Conservation (phyloP, 148 eudicot genomes). For the Salicornia ramosissima region DNA sequence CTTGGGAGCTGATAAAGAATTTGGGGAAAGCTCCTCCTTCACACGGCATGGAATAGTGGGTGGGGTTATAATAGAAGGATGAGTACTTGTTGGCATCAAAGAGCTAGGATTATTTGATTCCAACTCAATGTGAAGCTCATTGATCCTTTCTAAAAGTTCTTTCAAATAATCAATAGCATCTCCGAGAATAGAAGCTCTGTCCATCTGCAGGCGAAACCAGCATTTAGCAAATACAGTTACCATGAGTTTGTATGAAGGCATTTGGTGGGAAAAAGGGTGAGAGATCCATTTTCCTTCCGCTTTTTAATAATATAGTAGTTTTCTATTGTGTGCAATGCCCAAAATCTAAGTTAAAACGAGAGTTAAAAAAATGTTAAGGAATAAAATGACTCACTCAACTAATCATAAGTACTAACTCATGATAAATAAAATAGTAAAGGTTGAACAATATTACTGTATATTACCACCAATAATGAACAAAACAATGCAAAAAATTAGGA, state of each 20-base stretch:
- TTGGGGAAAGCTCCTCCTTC: slow-evolving; percentile 58
- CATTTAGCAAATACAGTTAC: slow-evolving; percentile 1
- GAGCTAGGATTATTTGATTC: slow-evolving; percentile 49
- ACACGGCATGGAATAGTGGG: slow-evolving; percentile 46
- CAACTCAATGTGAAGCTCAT: slow-evolving; percentile 64
- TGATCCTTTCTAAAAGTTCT: slow-evolving; percentile 59
- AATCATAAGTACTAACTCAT: too few relatives aligned
- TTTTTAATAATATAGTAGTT: too few relatives aligned
- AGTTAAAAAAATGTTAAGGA: too few relatives aligned
- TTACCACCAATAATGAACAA: too few relatives aligned
- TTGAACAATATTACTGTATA: too few relatives aligned
- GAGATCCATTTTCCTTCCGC: not conserved
- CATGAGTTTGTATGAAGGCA: not conserved
- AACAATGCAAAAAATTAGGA: too few relatives aligned
- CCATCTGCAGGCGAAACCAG: slow-evolving; percentile 43
- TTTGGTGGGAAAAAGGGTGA: not conserved
- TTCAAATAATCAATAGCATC: slow-evolving; percentile 75
- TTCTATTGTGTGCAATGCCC: too few relatives aligned
- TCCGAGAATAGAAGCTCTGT: slow-evolving; percentile 71
- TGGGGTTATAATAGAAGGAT: slow-evolving; percentile 42
- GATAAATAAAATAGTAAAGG: too few relatives aligned
- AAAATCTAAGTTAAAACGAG: too few relatives aligned
- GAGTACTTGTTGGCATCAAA: slow-evolving; percentile 36
- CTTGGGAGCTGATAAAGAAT: slow-evolving; percentile 40
- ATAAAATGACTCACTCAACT: too few relatives aligned